Evolutionary conservation across 805 yeast species (phyloP).

Genomic region (Lipomyces starkeyi): DNA sequence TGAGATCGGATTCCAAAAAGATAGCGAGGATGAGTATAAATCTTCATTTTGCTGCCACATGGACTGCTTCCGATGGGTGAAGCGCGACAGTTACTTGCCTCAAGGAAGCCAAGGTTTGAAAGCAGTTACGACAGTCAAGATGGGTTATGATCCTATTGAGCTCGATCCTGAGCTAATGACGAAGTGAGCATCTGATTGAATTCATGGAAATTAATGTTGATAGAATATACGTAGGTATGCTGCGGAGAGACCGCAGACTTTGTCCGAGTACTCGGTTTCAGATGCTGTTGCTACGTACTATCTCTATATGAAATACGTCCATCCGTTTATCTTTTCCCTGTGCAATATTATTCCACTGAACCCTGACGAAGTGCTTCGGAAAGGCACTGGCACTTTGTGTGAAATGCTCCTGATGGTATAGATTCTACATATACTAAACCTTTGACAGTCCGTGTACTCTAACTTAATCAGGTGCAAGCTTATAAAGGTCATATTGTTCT

Average conservation of each 20-base stretch:
- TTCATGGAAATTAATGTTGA: background rate
- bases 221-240: constrained; percentile 61
- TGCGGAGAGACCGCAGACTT: constrained; percentile 84
- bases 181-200: constrained; percentile 51
- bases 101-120: constrained; percentile 98
- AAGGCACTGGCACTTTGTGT: constrained; percentile 98
- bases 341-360: constrained; percentile 94
- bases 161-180: constrained; percentile 98
- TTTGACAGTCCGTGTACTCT: background rate
- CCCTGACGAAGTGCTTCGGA: constrained; percentile 94
- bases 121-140: constrained; percentile 93
- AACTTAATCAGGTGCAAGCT: constrained; percentile 63
- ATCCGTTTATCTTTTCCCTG: constrained; percentile 93
- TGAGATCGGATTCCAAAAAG: constrained; percentile 93
- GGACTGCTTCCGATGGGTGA: constrained; percentile 98
- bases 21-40: constrained; percentile 88
- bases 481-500: constrained; percentile 74
- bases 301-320: constrained; percentile 93
- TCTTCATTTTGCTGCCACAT: constrained; percentile 91
- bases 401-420: constrained; percentile 92
- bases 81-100: constrained; percentile 94
- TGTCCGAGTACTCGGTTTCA: constrained; percentile 97
- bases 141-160: constrained; percentile 96
- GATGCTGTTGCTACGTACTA: constrained; percentile 99
- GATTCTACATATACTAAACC: background rate